A percentile compares a stretch with the other conserved stretches of the same genome.
These are phyloP conservation scores for Saturnispora zaruensis DNA, from an alignment of 805 yeast species.

Conservation along the genomic window DNA sequence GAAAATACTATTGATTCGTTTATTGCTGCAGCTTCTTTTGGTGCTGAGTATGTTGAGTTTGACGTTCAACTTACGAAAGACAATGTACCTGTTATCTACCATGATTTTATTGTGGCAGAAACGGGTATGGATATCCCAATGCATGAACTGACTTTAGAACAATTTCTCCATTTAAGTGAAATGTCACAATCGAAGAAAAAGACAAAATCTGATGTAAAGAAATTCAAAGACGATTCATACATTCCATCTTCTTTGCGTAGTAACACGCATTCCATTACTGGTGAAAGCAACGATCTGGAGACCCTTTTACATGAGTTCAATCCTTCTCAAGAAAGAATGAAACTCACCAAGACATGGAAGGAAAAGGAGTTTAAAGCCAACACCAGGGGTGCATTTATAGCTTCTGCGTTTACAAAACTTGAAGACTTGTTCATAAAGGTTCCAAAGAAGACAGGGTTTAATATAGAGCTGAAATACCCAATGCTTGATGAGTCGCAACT, in stretches of 20 bases:
- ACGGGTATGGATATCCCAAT: constrained; percentile 94
- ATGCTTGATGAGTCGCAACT: constrained; percentile 87
- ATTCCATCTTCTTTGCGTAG: constrained; percentile 21
- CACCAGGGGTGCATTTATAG: constrained; percentile 78
- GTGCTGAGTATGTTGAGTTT: constrained; percentile 94
- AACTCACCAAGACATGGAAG: constrained; percentile 81
- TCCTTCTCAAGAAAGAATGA: constrained; percentile 56
- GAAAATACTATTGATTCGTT: constrained; percentile 94
- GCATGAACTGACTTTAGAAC: constrained; percentile 87
- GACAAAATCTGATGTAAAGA: constrained; percentile 10
- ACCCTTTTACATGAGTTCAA: constrained; percentile 27
- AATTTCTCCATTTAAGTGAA: constrained; percentile 56
- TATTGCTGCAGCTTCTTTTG: constrained; percentile 91
- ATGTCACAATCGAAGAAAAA: constrained; percentile 11
- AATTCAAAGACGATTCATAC: constrained; percentile 25
- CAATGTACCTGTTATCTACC: constrained; percentile 84
- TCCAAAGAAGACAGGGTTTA: constrained; percentile 82
- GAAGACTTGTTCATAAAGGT: constrained; percentile 74
- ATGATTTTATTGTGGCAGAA: constrained; percentile 90
- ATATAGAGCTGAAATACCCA: constrained; percentile 91
- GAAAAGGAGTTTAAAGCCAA: constrained; percentile 87
- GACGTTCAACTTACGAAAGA: constrained; percentile 95
- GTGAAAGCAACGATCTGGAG: background rate
- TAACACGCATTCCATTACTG: background rate
- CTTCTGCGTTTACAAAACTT: constrained; percentile 84